These are phyloP conservation scores for Remersonia thermophila DNA, from an alignment of 2,329 filamentous ascomycete genomes.

Conservation along the genomic window DNA sequence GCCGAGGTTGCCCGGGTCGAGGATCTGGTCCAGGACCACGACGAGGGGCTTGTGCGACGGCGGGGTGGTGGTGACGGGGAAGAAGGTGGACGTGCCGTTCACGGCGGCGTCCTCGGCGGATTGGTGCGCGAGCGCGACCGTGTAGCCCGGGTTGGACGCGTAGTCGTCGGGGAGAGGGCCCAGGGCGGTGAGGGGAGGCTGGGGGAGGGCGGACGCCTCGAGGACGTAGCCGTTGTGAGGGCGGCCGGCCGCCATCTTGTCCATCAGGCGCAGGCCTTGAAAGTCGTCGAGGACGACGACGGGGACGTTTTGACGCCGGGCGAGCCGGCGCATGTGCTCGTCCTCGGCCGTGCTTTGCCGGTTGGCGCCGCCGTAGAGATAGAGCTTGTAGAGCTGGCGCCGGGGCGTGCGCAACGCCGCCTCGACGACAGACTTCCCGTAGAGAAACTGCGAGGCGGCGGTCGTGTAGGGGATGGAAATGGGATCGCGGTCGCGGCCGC, in stretches of 20 bases:
- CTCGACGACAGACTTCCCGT: conserved; percentile 68
- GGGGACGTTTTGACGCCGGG: conserved; percentile 36
- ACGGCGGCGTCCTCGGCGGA: conserved; percentile 60
- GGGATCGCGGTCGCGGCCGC: conserved; percentile 5
- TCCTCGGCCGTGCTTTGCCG: conserved; percentile 30
- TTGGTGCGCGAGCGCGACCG: conserved; percentile 51
- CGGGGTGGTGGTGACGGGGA: conserved; percentile 17
- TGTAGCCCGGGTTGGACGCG: conserved; percentile 38
- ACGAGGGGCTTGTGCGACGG: conserved; percentile 53
- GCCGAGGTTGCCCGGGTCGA: conserved; percentile 84
- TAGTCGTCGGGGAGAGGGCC: conserved; percentile 34
- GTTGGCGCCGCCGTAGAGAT: conserved; percentile 54
- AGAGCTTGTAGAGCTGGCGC: conserved; percentile 73
- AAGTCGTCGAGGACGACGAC: conserved; percentile 46
- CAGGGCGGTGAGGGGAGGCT: conserved; percentile 52
- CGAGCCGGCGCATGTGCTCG: conserved; percentile 31
- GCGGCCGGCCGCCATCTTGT: conserved; percentile 69
- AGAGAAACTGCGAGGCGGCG: conserved; percentile 82
- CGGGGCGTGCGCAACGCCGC: conserved; percentile 57
- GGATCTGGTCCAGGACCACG: conserved; percentile 60
- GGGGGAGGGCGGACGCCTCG: conserved; percentile 73
- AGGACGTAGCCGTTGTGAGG: conserved; percentile 86
- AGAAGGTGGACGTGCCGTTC: conserved; percentile 54
- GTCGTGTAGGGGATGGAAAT: conserved; percentile 50
- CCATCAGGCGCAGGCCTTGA: conserved; percentile 52